These are phyloP conservation scores for Kluyveromyces sp. DNA, from an alignment of 1,139 yeast species.

Conservation along the genomic window DNA sequence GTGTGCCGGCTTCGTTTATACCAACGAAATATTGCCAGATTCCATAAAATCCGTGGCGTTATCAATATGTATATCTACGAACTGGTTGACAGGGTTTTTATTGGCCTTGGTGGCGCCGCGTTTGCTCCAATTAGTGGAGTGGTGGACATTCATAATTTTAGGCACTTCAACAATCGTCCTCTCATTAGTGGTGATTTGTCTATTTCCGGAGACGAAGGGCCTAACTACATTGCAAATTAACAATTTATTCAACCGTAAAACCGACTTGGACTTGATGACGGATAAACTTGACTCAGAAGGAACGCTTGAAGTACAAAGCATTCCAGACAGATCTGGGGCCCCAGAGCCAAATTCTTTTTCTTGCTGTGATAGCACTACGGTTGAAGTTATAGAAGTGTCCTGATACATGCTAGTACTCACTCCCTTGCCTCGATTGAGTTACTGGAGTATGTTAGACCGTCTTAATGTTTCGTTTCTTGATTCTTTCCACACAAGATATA, in stretches of 20 bases:
- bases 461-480: background rate
- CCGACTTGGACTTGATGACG: background rate
- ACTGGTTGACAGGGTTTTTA: slow-evolving; percentile 45
- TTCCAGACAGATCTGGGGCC: slow-evolving; percentile 7
- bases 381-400: background rate
- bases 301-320: slow-evolving; percentile 1
- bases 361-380: background rate
- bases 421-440: too few relatives aligned
- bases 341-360: slow-evolving; percentile 6
- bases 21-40: slow-evolving; percentile 48
- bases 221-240: slow-evolving; percentile 25
- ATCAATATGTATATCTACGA: slow-evolving; percentile 45
- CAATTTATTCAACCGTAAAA: slow-evolving; percentile 1
- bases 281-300: background rate
- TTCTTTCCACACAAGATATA: background rate
- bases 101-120: slow-evolving; percentile 41
- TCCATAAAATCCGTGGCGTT: slow-evolving; percentile 45
- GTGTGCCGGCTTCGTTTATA: slow-evolving; percentile 48
- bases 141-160: slow-evolving; percentile 41
- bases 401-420: background rate
- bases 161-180: slow-evolving; percentile 35
- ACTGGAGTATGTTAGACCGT: too few relatives aligned
- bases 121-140: slow-evolving; percentile 35
- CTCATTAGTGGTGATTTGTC: slow-evolving; percentile 28
- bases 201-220: slow-evolving; percentile 42